Evolutionary conservation across 2,329 filamentous ascomycete species (phyloP).

Genomic region (Sporothrix luriei): DNA sequence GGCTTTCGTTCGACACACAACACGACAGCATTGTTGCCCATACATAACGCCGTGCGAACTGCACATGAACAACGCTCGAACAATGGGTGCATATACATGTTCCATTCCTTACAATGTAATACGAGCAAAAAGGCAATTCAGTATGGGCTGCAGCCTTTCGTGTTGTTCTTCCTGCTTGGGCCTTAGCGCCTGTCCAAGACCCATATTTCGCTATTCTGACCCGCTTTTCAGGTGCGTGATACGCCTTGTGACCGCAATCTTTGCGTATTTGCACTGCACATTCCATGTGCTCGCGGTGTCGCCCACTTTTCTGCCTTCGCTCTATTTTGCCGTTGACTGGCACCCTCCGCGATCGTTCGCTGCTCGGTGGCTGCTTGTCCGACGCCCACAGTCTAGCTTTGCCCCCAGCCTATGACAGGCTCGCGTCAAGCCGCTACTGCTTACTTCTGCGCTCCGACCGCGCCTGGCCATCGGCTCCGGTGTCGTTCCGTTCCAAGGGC

Average conservation of each 20-base stretch:
- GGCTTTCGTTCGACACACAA: background rate
- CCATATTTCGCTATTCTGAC: background rate
- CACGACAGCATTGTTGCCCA: background rate
- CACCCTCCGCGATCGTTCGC: constrained; percentile 21
- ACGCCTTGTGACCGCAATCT: constrained; percentile 1
- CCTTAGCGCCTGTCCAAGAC: background rate
- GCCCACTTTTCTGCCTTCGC: background rate
- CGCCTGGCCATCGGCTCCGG: constrained; percentile 21
- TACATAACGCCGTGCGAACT: background rate
- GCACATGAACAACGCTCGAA: background rate
- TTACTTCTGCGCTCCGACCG: constrained; percentile 2
- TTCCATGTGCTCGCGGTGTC: background rate
- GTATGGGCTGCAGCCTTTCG: constrained; percentile 1
- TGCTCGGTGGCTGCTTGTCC: constrained; percentile 23
- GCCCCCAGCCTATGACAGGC: constrained; percentile 24
- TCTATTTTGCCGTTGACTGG: background rate
- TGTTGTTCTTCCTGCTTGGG: background rate
- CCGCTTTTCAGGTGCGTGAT: constrained; percentile 6
- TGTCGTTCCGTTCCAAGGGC: constrained; percentile 26
- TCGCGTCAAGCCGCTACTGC: constrained; percentile 5
- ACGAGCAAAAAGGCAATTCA: background rate
- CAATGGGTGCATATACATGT: background rate
- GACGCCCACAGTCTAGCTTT: constrained; percentile 16
- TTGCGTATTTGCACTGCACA: constrained; percentile 11
- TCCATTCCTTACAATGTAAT: background rate